Evolutionary conservation across 495 filamentous ascomycete genomes (phyloP).

Genomic region (Corynascus novoguineensis): DNA sequence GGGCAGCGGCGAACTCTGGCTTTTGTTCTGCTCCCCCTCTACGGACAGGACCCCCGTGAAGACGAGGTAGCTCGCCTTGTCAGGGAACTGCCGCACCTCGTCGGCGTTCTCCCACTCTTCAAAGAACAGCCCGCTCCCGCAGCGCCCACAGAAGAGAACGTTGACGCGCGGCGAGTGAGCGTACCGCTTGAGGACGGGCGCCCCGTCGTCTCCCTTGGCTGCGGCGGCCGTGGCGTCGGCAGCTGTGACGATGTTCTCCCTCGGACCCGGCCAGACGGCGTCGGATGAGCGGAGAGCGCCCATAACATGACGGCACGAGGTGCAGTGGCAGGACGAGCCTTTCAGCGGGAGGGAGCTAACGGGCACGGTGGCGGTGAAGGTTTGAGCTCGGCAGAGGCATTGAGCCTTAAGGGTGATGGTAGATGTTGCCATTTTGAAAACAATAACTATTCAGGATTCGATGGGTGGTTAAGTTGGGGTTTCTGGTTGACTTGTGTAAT

Average conservation of each 20-base stretch:
- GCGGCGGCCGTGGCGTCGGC: not conserved
- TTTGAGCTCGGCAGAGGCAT: constrained; percentile 32
- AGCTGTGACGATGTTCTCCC: not conserved
- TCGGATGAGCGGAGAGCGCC: constrained; percentile 30
- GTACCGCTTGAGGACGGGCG: constrained; percentile 28
- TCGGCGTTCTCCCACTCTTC: constrained; percentile 4
- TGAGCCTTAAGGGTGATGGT: constrained; percentile 21
- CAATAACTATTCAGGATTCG: not conserved
- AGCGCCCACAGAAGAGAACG: constrained; percentile 43
- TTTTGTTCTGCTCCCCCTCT: constrained; percentile 23
- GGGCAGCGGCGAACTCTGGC: not conserved
- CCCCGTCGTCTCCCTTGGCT: not conserved
- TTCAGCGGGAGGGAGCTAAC: constrained; percentile 23
- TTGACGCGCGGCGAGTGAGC: constrained; percentile 24
- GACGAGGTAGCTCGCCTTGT: constrained; percentile 9
- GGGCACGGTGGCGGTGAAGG: constrained; percentile 24
- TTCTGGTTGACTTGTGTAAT: no score
- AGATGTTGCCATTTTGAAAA: constrained; percentile 17
- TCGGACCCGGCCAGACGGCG: constrained; percentile 19
- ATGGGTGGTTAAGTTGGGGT: not conserved
- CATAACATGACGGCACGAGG: constrained; percentile 36
- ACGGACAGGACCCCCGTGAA: constrained; percentile 32
- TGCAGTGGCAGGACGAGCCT: constrained; percentile 38
- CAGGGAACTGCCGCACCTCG: constrained; percentile 9
- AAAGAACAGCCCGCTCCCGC: constrained; percentile 42